Base-by-base conservation (phyloP, 2,329 filamentous ascomycete species). In the Fusarium coicis region DNA sequence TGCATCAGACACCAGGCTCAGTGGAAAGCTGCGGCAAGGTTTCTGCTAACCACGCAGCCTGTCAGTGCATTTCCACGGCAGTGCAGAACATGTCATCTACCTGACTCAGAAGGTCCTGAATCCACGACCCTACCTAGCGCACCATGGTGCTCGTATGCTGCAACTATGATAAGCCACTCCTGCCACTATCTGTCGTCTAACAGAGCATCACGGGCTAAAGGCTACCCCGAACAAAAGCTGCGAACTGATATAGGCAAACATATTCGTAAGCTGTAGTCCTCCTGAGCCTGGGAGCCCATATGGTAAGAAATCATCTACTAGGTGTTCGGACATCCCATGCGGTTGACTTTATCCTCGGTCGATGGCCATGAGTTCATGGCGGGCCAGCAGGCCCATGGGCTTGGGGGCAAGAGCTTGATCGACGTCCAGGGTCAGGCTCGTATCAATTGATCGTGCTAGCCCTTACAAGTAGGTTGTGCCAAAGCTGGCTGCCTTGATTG, bases 91-190 rank as follows among this genome's bases (percentile, higher is more conserved):
- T 47, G 30, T 49, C 52, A 58, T 64, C 39, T 37, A 44, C 56
- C 68, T 75, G 74, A 75, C 74, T 76, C 74, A 60, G 59, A 63
- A 72, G 26, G 43, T 49, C 30, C 61, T 47, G 54, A 65, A 63
- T 63, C 54, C 30, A 54, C 64, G 59, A 34, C 46, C 19, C 55
- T 75, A 76, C 19, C 55, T 75, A 76, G 74, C 57, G 71, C 56
- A 66, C 30, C 58, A 58, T 58, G 46, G 42, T 39, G 53, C 56
- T 58, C 42, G 36, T 46, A 43, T 43, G 42, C 14, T 36, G 61
- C 23, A 49, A 36, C 49, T 50, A 46, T 46, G 40, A 18, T 50
- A 63, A 71, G 61, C 53, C 70, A n/a, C n/a, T n/a, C n/a, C n/a
- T n/a, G n/a, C n/a, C n/a, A 67, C 61, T 55, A 67, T 55, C 57